Evolutionary conservation across 2,329 filamentous ascomycete genomes (phyloP).

Genomic region (Nothopassalora personata): DNA sequence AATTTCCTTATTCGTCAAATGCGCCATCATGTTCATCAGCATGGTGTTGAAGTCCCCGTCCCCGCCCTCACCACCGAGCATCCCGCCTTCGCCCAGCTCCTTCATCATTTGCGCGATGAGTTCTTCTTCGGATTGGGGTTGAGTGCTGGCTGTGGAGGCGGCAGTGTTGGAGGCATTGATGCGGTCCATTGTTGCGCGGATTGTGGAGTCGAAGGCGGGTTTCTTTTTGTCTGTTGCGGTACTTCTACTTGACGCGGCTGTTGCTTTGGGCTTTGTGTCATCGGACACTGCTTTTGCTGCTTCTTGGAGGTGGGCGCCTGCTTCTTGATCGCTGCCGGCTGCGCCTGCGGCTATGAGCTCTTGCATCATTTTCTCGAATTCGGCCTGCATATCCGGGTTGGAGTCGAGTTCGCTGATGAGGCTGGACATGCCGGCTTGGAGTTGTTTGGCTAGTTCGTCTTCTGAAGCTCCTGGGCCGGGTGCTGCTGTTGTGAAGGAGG

Average conservation of each 20-base stretch:
- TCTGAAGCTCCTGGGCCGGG: slow-evolving; percentile 40
- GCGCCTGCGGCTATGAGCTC: slow-evolving; percentile 51
- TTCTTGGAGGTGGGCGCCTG: slow-evolving; percentile 29
- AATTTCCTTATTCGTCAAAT: slow-evolving; percentile 96
- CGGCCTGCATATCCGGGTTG: slow-evolving; percentile 63
- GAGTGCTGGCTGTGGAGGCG: slow-evolving; percentile 68
- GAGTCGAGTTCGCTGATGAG: slow-evolving; percentile 65
- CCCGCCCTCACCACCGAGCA: slow-evolving; percentile 39
- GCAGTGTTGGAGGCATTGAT: slow-evolving; percentile 87
- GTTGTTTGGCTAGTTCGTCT: slow-evolving; percentile 73
- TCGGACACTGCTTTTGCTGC: slow-evolving; percentile 31
- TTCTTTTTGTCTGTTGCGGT: slow-evolving; percentile 11
- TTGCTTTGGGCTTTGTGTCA: slow-evolving; percentile 16
- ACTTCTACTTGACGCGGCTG: slow-evolving; percentile 6
- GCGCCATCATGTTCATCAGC: slow-evolving; percentile 97
- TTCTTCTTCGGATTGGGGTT: slow-evolving; percentile 59
- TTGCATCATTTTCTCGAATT: slow-evolving; percentile 56
- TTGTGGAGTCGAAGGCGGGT: slow-evolving; percentile 85
- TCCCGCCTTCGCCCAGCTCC: slow-evolving; percentile 64
- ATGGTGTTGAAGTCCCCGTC: slow-evolving; percentile 90
- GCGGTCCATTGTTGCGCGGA: slow-evolving; percentile 88
- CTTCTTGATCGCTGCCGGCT: slow-evolving; percentile 31
- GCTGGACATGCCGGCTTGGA: slow-evolving; percentile 87
- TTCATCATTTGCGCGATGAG: slow-evolving; percentile 89
- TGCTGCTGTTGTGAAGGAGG: slow-evolving; percentile 25